A percentile compares a stretch with the other conserved stretches of the same genome.
These are phyloP conservation scores for Sporothrix humicola DNA, from an alignment of 2,329 filamentous ascomycete genomes.

Conservation along the genomic window DNA sequence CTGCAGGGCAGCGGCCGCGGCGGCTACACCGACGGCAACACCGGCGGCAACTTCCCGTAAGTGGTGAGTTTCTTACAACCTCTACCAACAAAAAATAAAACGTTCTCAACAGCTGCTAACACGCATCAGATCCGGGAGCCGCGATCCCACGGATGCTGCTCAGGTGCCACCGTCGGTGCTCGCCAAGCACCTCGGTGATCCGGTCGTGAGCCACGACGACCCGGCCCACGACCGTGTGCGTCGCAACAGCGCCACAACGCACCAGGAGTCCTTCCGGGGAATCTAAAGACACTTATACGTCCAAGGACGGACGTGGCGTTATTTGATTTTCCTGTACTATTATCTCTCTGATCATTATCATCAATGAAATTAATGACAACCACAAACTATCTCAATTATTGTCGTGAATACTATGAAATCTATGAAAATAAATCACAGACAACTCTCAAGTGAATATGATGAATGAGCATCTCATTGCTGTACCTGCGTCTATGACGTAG, in stretches of 20 bases:
- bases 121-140: conserved; percentile 33
- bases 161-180: conserved; percentile 64
- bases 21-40: conserved; percentile 9
- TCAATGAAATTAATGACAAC: no score
- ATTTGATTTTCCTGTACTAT: neutral
- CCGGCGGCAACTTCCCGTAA: conserved; percentile 58
- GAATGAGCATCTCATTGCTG: no score
- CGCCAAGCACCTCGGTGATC: conserved; percentile 54
- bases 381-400: no score
- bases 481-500: no score
- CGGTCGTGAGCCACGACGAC: conserved; percentile 54
- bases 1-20: conserved; percentile 41
- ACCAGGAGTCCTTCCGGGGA: conserved; percentile 57
- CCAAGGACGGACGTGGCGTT: conserved; percentile 17
- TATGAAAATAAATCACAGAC: no score
- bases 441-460: no score
- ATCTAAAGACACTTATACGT: conserved; percentile 43
- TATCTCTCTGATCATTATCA: no score
- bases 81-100: no score
- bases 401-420: no score
- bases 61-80: conserved; percentile 39
- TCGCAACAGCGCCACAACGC: conserved; percentile 53
- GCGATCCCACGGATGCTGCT: conserved; percentile 61
- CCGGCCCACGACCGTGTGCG: conserved; percentile 51
- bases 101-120: no score